Conservation (phyloP, 202 grass and related monocot species). For the Zoysia matrella region DNA sequence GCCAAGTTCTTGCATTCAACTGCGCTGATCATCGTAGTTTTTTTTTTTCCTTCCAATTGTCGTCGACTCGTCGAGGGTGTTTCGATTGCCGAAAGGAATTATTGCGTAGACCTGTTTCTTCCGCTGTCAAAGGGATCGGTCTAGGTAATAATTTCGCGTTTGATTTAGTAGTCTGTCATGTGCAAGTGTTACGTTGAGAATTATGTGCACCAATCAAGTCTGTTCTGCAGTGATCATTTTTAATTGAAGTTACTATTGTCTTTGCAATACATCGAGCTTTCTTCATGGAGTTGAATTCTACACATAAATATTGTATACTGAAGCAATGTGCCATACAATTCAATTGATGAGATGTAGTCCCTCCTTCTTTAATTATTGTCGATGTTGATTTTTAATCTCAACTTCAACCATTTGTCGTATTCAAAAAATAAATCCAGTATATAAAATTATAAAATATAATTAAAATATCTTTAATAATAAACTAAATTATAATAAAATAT, state of each 20-base stretch:
- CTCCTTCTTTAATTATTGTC: too few species aligned
- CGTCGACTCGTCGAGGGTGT: conserved; percentile 8
- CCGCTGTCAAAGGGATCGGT: conserved; percentile 46
- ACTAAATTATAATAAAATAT: too few species aligned
- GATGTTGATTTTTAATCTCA: too few species aligned
- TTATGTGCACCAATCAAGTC: conserved; percentile 14
- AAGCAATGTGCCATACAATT: background rate
- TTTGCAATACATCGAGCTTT: conserved; percentile 6
- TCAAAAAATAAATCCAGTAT: too few species aligned
- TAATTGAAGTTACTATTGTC: conserved; percentile 36
- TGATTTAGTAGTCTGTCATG: conserved; percentile 11
- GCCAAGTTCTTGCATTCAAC: conserved; percentile 16
- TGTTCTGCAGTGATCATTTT: conserved; percentile 26
- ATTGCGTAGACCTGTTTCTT: conserved; percentile 62
- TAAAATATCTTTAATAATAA: too few species aligned
- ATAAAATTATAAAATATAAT: too few species aligned
- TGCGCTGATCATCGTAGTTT: too few species aligned
- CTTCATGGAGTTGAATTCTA: background rate
- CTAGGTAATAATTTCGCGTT: background rate
- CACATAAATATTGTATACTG: conserved; percentile 7
- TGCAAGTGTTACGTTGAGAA: conserved; percentile 14
- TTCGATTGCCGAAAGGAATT: conserved; percentile 43
- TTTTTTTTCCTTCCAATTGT: background rate
- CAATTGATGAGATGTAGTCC: conserved; percentile 14
- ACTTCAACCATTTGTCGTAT: too few species aligned